Base-by-base conservation (phyloP, 495 filamentous ascomycete species). In the Penicillium odoratum region DNA sequence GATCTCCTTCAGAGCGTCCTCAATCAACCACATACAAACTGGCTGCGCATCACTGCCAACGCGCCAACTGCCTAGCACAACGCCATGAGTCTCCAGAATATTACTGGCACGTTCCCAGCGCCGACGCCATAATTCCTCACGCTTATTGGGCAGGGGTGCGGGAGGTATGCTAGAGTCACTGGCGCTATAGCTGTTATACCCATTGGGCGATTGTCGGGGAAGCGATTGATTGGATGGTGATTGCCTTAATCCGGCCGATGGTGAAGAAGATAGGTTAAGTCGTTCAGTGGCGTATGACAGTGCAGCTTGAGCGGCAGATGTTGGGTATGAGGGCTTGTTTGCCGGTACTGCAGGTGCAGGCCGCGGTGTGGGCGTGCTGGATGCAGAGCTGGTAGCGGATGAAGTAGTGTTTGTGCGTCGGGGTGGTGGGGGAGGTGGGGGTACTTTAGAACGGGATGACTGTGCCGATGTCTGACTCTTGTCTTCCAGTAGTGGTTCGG, bases 41-140 rank as follows among this genome's bases (percentile, higher is more conserved):
- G 82, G 78, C 62, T 83, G 74, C 5, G 90, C 88, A 80, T 98
- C 94, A n/a, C 77, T 79, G 1, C 94, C 94, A 5, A 84, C 83
- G 44, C 91, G 81, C 94, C 94, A 98, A 56, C 83, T 93, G 56
- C 88, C 84, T 56, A 99, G 71, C 58, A 84, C 72, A 0, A 98
- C 91, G 3, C 88, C 89, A 50, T 83, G 75, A 0, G 78, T 68
- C 5, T 84, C 83, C 8, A 98, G 79, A 7, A 87, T 73, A 31
- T 87, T 81, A 54, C 88, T 84, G 1, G 95, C 94, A 7, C 85
- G 75, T 58, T 83, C 84, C 84, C 92, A 90, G 49, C 95, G 76
- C 55, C 87, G 81, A 53, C 80, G 74, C 95, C 95, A 99, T 25
- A 95, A 66, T 48, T 92, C 87, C 53, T 96, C 82, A 34, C 92